Conservation (phyloP, 192 early-diverging fungal genomes). For the Pilaira anomala region DNA sequence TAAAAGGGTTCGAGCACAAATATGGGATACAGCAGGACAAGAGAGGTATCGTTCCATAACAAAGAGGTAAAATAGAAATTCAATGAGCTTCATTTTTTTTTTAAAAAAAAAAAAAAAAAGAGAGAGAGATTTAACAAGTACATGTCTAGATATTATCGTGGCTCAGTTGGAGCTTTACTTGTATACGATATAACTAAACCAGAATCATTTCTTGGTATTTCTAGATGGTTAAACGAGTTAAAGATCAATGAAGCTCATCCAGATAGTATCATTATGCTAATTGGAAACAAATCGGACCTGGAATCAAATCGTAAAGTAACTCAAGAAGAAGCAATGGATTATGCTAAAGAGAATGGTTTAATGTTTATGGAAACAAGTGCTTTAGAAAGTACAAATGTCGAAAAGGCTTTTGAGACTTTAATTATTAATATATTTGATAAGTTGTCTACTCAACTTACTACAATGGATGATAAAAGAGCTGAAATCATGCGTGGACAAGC, state of each 20-base stretch:
- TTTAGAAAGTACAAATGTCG: conserved; percentile 73
- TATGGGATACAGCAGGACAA: conserved; percentile 86
- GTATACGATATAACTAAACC: conserved; percentile 66
- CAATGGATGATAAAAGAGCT: conserved; percentile 14
- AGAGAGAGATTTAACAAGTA: too few species aligned
- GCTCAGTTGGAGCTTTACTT: conserved; percentile 70
- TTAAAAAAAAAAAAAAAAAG: too few species aligned
- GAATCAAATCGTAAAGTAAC: conserved; percentile 68
- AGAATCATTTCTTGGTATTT: conserved; percentile 68
- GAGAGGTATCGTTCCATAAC: conserved; percentile 79
- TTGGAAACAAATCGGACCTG: conserved; percentile 90
- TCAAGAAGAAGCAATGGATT: conserved; percentile 78
- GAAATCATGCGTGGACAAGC: not conserved
- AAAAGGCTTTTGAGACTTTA: conserved; percentile 62
- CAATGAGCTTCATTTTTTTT: not conserved
- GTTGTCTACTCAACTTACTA: not conserved
- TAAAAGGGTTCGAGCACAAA: conserved; percentile 71
- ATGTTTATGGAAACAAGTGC: conserved; percentile 84
- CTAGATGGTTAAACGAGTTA: conserved; percentile 82
- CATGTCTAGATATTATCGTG: conserved; percentile 70
- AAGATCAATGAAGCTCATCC: conserved; percentile 86
- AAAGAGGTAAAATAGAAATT: conserved; percentile 31
- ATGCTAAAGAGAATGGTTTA: conserved; percentile 78
- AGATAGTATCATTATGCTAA: conserved; percentile 83
- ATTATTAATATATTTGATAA: conserved; percentile 13